Percentiles rank a stretch among this genome's conserved stretches.
Evolutionary conservation across 2,329 filamentous ascomycete species (phyloP).

Genomic region (Claviceps sp.): DNA sequence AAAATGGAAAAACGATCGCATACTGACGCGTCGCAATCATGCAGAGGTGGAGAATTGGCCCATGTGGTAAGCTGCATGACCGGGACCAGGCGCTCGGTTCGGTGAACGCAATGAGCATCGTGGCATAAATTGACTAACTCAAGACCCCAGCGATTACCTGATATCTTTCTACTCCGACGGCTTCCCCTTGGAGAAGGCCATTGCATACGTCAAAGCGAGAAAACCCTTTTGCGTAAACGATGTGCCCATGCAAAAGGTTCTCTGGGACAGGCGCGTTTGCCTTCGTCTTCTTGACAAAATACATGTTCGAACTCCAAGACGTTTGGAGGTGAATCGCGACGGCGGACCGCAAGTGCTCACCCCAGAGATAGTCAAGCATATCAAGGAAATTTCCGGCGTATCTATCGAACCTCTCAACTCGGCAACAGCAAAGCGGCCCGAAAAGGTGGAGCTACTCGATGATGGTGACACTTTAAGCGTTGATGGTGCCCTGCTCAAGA

Average conservation of each 20-base stretch:
- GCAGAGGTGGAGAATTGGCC: slow-evolving; percentile 91
- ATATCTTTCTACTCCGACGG: slow-evolving; percentile 98
- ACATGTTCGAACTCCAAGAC: slow-evolving; percentile 74
- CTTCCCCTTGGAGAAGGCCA: slow-evolving; percentile 92
- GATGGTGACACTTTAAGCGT: slow-evolving; percentile 80
- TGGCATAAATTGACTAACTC: slow-evolving; percentile 9
- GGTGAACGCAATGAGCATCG: slow-evolving; percentile 23
- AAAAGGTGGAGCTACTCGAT: slow-evolving; percentile 73
- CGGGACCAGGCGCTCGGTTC: slow-evolving; percentile 8
- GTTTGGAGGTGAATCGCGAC: slow-evolving; percentile 85
- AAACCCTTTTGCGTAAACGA: slow-evolving; percentile 98
- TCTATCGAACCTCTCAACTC: slow-evolving; percentile 56
- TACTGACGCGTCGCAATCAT: neutral
- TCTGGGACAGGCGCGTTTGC: slow-evolving; percentile 91
- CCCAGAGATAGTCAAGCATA: slow-evolving; percentile 63
- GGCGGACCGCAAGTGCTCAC: slow-evolving; percentile 73
- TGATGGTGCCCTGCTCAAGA: slow-evolving; percentile 67
- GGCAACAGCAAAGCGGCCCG: slow-evolving; percentile 47
- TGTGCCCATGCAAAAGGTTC: slow-evolving; percentile 87
- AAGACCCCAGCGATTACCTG: slow-evolving; percentile 56
- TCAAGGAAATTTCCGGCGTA: slow-evolving; percentile 71
- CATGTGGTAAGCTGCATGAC: slow-evolving; percentile 46
- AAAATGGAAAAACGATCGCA: neutral
- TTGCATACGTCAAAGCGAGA: slow-evolving; percentile 82
- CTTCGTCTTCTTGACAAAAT: slow-evolving; percentile 79